Evolutionary conservation across 1,284 basidiomycete genomes (phyloP).

Genomic region (Sphaerobolus stellatus): DNA sequence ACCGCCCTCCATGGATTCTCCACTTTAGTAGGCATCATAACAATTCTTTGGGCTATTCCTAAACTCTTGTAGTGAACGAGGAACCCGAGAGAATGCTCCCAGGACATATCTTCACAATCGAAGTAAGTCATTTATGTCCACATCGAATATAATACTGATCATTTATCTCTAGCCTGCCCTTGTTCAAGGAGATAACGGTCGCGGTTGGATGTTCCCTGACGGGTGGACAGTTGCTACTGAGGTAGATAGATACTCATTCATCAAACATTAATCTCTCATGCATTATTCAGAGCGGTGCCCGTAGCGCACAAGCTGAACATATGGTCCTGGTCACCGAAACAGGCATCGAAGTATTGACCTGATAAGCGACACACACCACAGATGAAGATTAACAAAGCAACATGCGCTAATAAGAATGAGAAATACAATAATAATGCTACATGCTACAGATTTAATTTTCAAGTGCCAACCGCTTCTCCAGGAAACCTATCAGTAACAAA

Average conservation of each 20-base stretch:
- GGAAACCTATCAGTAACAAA: constrained; percentile 56
- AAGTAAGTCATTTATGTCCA: constrained; percentile 43
- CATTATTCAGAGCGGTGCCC: constrained; percentile 52
- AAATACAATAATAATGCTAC: constrained; percentile 2
- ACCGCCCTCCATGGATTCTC: constrained; percentile 81
- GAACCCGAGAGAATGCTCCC: constrained; percentile 77
- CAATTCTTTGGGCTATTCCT: constrained; percentile 10
- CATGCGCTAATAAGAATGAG: not conserved
- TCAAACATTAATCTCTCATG: not conserved
- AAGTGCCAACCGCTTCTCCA: constrained; percentile 56
- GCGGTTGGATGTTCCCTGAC: constrained; percentile 78
- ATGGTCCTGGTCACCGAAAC: constrained; percentile 79
- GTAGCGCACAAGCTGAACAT: constrained; percentile 85
- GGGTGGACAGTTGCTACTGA: constrained; percentile 87
- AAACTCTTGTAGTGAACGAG: constrained; percentile 57
- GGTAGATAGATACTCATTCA: constrained; percentile 38
- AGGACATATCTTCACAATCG: constrained; percentile 88
- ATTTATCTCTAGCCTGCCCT: constrained; percentile 58
- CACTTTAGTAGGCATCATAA: constrained; percentile 53
- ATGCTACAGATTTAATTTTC: constrained; percentile 9
- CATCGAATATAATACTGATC: not conserved
- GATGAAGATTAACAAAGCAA: constrained; percentile 21
- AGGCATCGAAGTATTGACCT: constrained; percentile 66
- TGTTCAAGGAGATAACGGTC: constrained; percentile 68
- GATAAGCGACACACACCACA: constrained; percentile 18